Percentiles rank a stretch among this genome's conserved stretches.
Evolutionary conservation across 2,329 filamentous ascomycete genomes (phyloP).

Genomic region (Penicillium sp.): DNA sequence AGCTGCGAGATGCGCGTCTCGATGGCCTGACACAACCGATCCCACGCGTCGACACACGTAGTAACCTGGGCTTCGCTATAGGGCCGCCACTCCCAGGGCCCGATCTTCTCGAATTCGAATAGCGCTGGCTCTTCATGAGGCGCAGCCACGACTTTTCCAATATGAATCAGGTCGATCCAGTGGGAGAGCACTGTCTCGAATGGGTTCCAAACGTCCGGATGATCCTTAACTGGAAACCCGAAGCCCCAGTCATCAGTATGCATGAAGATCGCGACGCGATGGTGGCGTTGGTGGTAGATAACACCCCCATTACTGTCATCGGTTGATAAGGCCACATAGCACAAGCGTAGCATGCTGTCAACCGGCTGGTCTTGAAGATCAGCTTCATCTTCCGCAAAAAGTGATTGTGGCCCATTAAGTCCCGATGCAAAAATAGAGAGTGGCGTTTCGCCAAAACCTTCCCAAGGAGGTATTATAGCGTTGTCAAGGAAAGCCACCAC

Average conservation of each 20-base stretch:
- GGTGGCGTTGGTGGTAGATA: constrained; percentile 26
- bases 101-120: constrained; percentile 19
- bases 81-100: constrained; percentile 33
- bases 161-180: constrained; percentile 24
- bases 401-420: not conserved
- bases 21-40: constrained; percentile 21
- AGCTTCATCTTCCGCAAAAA: constrained; percentile 24
- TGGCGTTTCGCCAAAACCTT: constrained; percentile 4
- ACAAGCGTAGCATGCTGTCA: constrained; percentile 27
- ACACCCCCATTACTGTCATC: constrained; percentile 24
- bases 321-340: constrained; percentile 17
- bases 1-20: constrained; percentile 14
- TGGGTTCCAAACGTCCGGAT: constrained; percentile 24
- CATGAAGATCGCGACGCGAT: constrained; percentile 16
- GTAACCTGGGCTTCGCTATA: constrained; percentile 31
- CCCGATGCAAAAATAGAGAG: constrained; percentile 27
- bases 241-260: constrained; percentile 5
- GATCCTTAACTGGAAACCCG: constrained; percentile 16
- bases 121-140: constrained; percentile 20
- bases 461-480: constrained; percentile 15
- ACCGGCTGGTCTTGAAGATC: constrained; percentile 20
- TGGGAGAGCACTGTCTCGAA: constrained; percentile 26
- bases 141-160: constrained; percentile 18
- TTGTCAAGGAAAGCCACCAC: constrained; percentile 25
- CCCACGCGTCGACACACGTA: constrained; percentile 23